Base-by-base conservation (phyloP, 1,284 basidiomycete genomes). In the Moniliella sp. region DNA sequence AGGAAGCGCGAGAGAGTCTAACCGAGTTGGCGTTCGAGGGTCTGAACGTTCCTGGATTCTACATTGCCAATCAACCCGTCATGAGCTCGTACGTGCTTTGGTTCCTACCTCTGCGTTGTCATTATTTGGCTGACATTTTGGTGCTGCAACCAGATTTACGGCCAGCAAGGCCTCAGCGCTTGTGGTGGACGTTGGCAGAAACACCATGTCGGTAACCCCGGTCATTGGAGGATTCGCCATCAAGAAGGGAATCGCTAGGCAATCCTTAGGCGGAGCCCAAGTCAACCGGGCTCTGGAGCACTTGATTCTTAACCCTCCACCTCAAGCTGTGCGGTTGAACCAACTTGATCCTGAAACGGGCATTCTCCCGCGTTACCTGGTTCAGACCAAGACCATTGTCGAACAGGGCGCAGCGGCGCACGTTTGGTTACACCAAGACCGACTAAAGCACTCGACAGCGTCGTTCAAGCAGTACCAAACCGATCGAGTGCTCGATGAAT, bases 181-280 rank as follows among this genome's bases (percentile, higher is more conserved):
- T 30, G 79, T 97, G 0, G 75, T 99, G 30, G 88, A 97, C 52
- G 71, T 97, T 26, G 91, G 91, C 3, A 75, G 81, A 42, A 72
- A 77, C 13, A 74, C 76, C 57, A 75, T 77, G 5, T 86, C 80
- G 40, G 80, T 88, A 10, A 83, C 82, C 1, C 91, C 91, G 1
- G 78, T 99, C 7, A 82, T 88, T 5, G 91, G 97, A 52, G 91
- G 91, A 0, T 99, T 97, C 52, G 88, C 94, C 23, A 70, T 99
- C 29, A 72, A 86, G 45, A 93, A 93, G 69, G 88, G 86, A 75
- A 41, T 39, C 55, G 43, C 48, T 19, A 43, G 46, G 27, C 52
- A 56, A 32, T 39, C 45, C 31, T 48, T 48, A 23, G 45, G 44
- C 4, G 56, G 56, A 13, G 45, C 50, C 15, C 42, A 48, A 29